Evolutionary conservation across 2,329 filamentous ascomycete genomes (phyloP), one percentile per base, ranked within the genome.

Genomic region (Trichophyton equinum): DNA sequence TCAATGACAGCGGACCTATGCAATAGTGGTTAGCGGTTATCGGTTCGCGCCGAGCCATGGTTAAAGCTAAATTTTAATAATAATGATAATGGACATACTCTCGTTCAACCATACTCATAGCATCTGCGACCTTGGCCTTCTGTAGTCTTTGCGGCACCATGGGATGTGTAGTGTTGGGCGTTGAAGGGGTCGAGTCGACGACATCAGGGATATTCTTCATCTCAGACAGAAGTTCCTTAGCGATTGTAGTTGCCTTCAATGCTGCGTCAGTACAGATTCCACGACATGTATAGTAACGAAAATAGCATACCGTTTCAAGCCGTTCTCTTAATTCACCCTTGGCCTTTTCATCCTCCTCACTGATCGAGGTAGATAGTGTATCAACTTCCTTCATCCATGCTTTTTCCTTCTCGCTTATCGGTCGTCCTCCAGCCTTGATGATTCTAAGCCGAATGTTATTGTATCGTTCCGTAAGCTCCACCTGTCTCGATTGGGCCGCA

Each of bases 61-160:
- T 15, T 27, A 15, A n/a, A 44, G 40, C 11, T 44, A n/a, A n/a
- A 18, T 7, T 1, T 15, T 18, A 44, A 15, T 25, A 30, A 30
- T 30, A 57, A 38, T 22, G 36, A 42, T 33, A 2, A 40, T 15
- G 30, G 27, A 70, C 74, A 63, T 61, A 76, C 75, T 79, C 77
- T 72, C 77, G 70, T 62, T 79, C 77, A 55, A 80, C 75, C 76
- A 79, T 75, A 46, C 69, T 72, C 76, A 78, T 78, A 4, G 77
- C 77, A 67, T 79, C 76, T 1, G 71, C 70, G 56, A 79, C 69
- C 67, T 74, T 77, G 40, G 75, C 74, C 42, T 74, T 74, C 62
- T 79, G 77, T 27, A 79, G 65, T 59, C 74, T 70, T 51, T 73
- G 71, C 1, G 76, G 73, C 20, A 78, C 70, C 60, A 67, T 70